These are phyloP conservation scores for Xylaria grammica DNA, from an alignment of 495 filamentous ascomycete genomes.

Conservation along the genomic window DNA sequence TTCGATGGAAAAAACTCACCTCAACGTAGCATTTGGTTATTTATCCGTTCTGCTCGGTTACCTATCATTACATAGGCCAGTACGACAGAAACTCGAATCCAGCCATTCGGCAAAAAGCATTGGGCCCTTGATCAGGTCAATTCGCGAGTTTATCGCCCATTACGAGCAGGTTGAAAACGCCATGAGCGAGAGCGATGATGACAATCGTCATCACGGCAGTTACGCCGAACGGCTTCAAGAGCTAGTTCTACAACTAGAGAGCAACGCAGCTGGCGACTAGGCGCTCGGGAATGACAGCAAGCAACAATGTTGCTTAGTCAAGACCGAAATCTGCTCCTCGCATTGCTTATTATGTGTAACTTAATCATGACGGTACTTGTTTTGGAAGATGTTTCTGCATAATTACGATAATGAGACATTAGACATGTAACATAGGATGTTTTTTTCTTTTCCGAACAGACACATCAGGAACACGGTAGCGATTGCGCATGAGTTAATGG, in stretches of 20 bases:
- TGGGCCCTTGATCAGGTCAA: constrained; percentile 69
- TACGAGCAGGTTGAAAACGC: constrained; percentile 74
- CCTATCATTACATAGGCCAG: constrained; percentile 66
- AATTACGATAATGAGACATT: constrained; percentile 21
- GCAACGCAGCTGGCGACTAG: constrained; percentile 29
- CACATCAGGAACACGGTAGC: constrained; percentile 5
- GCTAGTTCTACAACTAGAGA: constrained; percentile 54
- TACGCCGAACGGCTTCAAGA: constrained; percentile 66
- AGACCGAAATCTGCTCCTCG: neutral
- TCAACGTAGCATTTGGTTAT: constrained; percentile 90
- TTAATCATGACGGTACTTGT: neutral
- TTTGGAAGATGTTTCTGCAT: constrained; percentile 19
- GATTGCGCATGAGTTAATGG: constrained; percentile 4
- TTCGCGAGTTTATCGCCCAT: constrained; percentile 83
- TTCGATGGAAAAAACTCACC: constrained; percentile 80
- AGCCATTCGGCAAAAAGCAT: constrained; percentile 66
- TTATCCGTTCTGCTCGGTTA: constrained; percentile 84
- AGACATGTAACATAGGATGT: constrained; percentile 16
- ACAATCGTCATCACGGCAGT: constrained; percentile 49
- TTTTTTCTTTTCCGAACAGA: neutral
- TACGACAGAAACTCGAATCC: constrained; percentile 54
- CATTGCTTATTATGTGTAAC: neutral
- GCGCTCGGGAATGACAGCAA: neutral
- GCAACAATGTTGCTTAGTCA: neutral
- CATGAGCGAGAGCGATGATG: constrained; percentile 53